Base-by-base conservation (phyloP, 805 yeast species). In the Ogataea paraovalis region DNA sequence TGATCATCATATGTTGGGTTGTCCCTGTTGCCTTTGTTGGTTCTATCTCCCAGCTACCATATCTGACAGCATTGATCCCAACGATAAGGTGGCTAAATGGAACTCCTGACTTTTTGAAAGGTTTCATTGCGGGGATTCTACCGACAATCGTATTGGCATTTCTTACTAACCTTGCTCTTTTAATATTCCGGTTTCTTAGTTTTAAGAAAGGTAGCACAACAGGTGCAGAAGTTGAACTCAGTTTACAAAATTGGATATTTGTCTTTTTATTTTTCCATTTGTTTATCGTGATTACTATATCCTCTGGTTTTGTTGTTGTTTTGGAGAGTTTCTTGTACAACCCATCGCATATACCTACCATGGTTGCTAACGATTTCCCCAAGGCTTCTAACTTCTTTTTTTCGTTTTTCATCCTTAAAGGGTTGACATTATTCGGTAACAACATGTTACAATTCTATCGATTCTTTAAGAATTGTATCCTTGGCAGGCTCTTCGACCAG, bases 331-430 rank as follows among this genome's bases (percentile, higher is more conserved):
- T 85, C 4, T 64, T 87, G 6, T 80, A 78, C 49, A 83, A 78
- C 54, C 96, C 96, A 1, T 79, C 82, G 0, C 79, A 87, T 0
- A 77, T 87, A 12, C 89, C 94, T 1, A 71, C 79, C 5, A 64
- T 87, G 45, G 70, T 89, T 21, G 96, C 96, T 0, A 74, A 76
- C 13, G 87, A 89, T 56, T 71, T 91, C 32, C 96, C 97, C 0
- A 86, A 85, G 59, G 86, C 96, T 21, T 84, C 96, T 1, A 87
- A 83, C 39, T 90, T 91, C 60, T 91, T 90, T 67, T 83, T 83
- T 62, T 85, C 91, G 3, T 88, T 84, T 58, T 69, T 89, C 34
- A 67, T 87, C 0, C 71, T 90, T 30, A 83, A 86, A 64, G 92
- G 96, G 0, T 68, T 90, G 47, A 78, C 91, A 1, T 80, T 85